A percentile compares a stretch with the other conserved stretches of the same genome.
These are phyloP conservation scores for Agaricus bisporus DNA, from an alignment of 768 basidiomycete genomes.

Conservation along the genomic window DNA sequence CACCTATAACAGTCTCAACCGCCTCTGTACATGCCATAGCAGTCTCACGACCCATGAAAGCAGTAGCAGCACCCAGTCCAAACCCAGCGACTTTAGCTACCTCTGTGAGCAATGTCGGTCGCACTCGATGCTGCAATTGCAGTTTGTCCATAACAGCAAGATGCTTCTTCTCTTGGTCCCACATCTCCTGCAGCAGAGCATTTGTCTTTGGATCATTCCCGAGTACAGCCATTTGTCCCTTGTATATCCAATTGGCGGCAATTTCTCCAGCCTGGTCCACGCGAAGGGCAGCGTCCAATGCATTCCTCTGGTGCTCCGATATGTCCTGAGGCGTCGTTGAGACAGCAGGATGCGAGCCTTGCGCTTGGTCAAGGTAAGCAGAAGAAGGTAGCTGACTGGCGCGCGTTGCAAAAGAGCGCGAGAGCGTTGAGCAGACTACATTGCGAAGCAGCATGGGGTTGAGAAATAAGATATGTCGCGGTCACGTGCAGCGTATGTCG, in stretches of 20 bases:
- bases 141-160: conserved; percentile 80
- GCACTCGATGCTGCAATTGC: conserved; percentile 73
- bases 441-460: not conserved
- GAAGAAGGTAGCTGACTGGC: conserved; percentile 30
- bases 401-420: not conserved
- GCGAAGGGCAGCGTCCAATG: conserved; percentile 65
- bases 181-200: conserved; percentile 81
- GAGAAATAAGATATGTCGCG: not conserved
- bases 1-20: conserved; percentile 95
- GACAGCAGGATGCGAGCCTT: conserved; percentile 31
- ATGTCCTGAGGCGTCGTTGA: conserved; percentile 52
- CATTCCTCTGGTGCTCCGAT: conserved; percentile 38
- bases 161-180: conserved; percentile 94
- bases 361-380: conserved; percentile 38
- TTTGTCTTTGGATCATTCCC: conserved; percentile 49
- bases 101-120: conserved; percentile 80
- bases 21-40: conserved; percentile 99
- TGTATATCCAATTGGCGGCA: conserved; percentile 94
- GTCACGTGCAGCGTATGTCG: conserved; percentile 4
- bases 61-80: conserved; percentile 79
- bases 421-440: not conserved
- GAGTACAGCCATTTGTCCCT: conserved; percentile 76
- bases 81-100: conserved; percentile 86
- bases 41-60: conserved; percentile 84
- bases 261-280: conserved; percentile 96